Conservation (phyloP, 106 monocot genomes). For the Phalaenopsis equestris region DNA sequence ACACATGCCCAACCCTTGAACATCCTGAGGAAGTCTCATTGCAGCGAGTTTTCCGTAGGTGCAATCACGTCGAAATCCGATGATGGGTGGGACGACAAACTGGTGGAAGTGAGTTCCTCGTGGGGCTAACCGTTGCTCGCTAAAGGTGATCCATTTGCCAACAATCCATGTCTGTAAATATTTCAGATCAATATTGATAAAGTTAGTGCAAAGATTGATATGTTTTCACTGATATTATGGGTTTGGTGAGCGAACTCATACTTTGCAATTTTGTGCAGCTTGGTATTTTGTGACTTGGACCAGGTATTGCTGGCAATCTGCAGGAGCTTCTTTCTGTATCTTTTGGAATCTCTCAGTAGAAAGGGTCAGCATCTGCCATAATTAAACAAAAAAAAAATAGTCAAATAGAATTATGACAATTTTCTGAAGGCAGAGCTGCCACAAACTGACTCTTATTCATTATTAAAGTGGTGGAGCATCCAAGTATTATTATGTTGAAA, state of each 20-base stretch:
- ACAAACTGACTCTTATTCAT: too few species aligned
- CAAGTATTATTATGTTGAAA: too few species aligned
- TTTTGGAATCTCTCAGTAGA: slow-evolving; percentile 52
- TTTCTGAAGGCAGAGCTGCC: too few species aligned
- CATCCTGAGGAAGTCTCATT: slow-evolving; percentile 77
- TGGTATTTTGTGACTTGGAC: slow-evolving; percentile 74
- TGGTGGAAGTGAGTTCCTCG: slow-evolving; percentile 94
- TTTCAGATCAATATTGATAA: neutral
- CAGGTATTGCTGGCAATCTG: slow-evolving; percentile 47
- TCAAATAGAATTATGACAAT: neutral
- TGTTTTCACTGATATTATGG: neutral
- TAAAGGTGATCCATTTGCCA: slow-evolving; percentile 75
- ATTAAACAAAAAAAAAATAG: neutral
- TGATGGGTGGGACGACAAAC: slow-evolving; percentile 89
- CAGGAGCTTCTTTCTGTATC: slow-evolving; percentile 58
- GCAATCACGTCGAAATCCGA: slow-evolving; percentile 80
- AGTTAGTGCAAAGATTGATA: neutral
- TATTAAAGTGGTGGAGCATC: too few species aligned
- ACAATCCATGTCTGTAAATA: slow-evolving; percentile 77
- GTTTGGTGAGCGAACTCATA: neutral
- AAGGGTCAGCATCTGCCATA: slow-evolving; percentile 53
- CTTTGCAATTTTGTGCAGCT: slow-evolving; percentile 68
- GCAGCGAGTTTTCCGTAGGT: slow-evolving; percentile 94
- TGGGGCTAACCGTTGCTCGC: slow-evolving; percentile 89
- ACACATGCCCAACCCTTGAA: slow-evolving; percentile 66